Evolutionary conservation across 2,329 filamentous ascomycete genomes (phyloP), one percentile per base, ranked within the genome.

Genomic region (Trichophyton verrucosum): DNA sequence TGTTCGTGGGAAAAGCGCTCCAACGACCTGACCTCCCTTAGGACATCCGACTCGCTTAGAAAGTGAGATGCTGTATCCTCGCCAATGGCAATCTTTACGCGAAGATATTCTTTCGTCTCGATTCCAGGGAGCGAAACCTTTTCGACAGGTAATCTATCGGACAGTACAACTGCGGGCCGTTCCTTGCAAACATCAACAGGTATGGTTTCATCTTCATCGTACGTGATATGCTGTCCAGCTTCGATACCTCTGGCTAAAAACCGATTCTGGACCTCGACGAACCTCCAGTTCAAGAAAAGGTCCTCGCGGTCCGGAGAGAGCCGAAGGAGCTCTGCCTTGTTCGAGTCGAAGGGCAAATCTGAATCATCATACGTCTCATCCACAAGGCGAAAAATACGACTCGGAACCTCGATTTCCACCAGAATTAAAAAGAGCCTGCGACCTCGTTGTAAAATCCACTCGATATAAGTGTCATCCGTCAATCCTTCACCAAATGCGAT

Each of bases 321-420:
- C 24, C 77, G 75, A 15, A 85, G 76, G 46, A 77, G 75, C 62
- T 77, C 73, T n/a, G 85, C 76, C 38, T 79, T 79, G 51, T 82
- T 77, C 57, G 80, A 74, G 5, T 79, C 73, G 49, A 86, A 74
- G 1, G 83, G 83, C 17, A 86, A 71, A 67, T 86, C 83, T 53
- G 81, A 78, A 63, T 86, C 83, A 64, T 85, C 81, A 73, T 81
- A 82, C 2, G 80, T 82, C 61, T 81, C 78, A 65, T 85, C 82
- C 44, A 85, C 80, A 15, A 83, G 76, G 1, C 79, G 76, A 64
- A 85, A 85, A 51, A 86, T 84, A 62, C 82, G 80, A 64, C 83
- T 81, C n/a, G 82, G 79, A n/a, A 83, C 78, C 8, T 81, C 81
- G 60, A 84, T 78, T 60, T 83, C 80, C 55, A 77, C 75, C 27